Conservation (phyloP, 441 rosid genomes). For the Syzygium syzygioides region DNA sequence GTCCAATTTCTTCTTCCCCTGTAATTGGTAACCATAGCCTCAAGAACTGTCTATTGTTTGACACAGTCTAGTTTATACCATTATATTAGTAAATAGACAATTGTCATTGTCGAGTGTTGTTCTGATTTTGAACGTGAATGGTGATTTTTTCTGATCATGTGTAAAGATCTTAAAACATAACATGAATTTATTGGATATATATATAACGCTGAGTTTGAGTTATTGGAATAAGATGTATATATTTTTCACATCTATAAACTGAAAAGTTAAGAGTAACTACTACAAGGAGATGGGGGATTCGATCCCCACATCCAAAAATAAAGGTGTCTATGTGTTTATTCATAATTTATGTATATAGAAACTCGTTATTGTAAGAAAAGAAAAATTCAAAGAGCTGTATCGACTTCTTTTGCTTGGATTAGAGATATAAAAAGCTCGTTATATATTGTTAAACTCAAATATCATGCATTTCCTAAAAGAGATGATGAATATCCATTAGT, state of each 20-base stretch:
- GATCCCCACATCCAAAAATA: too few relatives aligned
- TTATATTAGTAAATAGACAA: neutral
- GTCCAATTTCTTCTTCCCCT: too few relatives aligned
- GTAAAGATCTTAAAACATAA: neutral
- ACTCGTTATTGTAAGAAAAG: too few relatives aligned
- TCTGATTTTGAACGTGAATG: accelerated
- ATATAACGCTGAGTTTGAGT: neutral
- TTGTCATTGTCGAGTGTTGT: accelerated
- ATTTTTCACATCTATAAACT: too few relatives aligned
- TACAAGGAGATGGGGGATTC: too few relatives aligned
- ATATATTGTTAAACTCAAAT: neutral
- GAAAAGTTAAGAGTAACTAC: neutral
- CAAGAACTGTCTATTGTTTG: too few relatives aligned
- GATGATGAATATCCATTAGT: accelerated
- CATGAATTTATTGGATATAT: accelerated
- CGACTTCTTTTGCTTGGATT: neutral
- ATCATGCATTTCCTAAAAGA: accelerated
- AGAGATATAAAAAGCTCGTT: neutral
- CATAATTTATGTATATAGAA: too few relatives aligned
- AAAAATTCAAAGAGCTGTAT: accelerated
- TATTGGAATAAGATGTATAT: neutral
- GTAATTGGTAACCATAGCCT: neutral
- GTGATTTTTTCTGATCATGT: neutral
- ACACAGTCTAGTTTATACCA: accelerated
- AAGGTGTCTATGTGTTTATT: too few relatives aligned